phyloP scores from a whole-genome alignment of 805 yeast species.

The Hanseniaspora mollemarum region DNA sequence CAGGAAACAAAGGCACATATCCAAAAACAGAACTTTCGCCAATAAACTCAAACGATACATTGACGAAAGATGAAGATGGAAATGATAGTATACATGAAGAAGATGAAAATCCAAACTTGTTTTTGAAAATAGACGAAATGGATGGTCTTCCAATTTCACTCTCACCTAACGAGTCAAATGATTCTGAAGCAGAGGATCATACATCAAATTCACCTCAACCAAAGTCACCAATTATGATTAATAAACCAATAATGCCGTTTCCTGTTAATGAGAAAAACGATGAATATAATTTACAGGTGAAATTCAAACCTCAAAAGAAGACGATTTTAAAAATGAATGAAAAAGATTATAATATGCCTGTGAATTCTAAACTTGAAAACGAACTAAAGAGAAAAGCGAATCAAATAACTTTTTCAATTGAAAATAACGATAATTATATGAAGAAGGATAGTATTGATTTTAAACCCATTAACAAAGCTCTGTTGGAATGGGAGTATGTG shows the following conservation, averaged over 20 bases:
- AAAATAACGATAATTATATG: conserved; percentile 30
- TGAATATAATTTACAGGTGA: not conserved
- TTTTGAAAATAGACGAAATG: conserved; percentile 31
- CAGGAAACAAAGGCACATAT: not conserved
- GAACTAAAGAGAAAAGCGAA: conserved; percentile 7
- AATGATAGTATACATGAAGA: conserved; percentile 17
- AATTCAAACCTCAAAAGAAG: not conserved
- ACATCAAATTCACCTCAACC: not conserved
- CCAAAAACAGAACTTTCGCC: not conserved
- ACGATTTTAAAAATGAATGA: conserved; percentile 3
- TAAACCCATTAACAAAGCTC: conserved; percentile 32
- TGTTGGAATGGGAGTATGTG: conserved; percentile 34
- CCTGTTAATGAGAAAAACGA: not conserved
- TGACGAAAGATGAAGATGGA: conserved; percentile 18
- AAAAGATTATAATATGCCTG: conserved; percentile 27
- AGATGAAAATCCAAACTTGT: conserved; percentile 22
- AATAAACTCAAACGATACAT: conserved; percentile 2
- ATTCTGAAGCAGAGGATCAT: not conserved
- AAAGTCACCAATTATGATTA: not conserved
- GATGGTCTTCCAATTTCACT: conserved; percentile 24
- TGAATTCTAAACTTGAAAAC: not conserved
- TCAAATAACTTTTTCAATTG: conserved; percentile 23
- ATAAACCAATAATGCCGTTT: not conserved
- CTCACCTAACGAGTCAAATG: not conserved
- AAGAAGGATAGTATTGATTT: conserved; percentile 23